Base-by-base conservation (phyloP, 2,329 filamentous ascomycete species). In the Calonectria montana region DNA sequence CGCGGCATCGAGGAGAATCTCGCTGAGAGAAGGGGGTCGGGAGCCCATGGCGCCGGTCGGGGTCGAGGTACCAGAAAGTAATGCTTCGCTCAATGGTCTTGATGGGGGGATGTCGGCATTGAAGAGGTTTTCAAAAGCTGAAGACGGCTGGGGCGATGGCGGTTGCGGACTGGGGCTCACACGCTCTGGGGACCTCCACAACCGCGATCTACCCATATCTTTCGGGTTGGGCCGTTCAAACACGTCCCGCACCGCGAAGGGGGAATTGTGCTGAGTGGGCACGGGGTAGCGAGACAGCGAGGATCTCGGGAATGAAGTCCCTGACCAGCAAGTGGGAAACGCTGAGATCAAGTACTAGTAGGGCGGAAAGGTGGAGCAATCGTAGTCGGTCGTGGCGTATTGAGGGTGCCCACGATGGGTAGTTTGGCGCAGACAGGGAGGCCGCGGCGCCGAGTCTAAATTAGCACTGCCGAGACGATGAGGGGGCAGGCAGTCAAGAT, bases 1-100 rank as follows among this genome's bases (percentile, higher is more conserved):
- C 41, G 97, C 94, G 53, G 90, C 91, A 84, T 98, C 97, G 75
- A 94, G 90, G 53, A 99, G 90, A 31, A 99, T 97, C 79, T 98
- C 96, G 71, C 92, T 90, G 62, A 99, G 87, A 35, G 94, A 93
- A 50, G 95, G 96, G 31, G 85, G 86, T 21, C 77, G 77, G 63
- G 80, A 75, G 21, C 80, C 78, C 78, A 82, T 82, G 59, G 74
- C 76, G 72, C 77, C 76, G 71, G 76, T 82, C 18, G 81, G 78
- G 45, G 81, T 83, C 65, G 82, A 81, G 50, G 83, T 81, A 48
- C 85, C 84, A 47, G 86, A 87, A 55, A 86, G 81, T 67, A 87
- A 84, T 65, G 85, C 83, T 80, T 86, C 81, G 80, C 88, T 90
- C 48, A 84, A 76, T 16, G 87, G 88, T 69, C 88, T 84, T 8